phyloP scores from a whole-genome alignment of 305 asterid genomes.

The Ilex paraguariensis region DNA sequence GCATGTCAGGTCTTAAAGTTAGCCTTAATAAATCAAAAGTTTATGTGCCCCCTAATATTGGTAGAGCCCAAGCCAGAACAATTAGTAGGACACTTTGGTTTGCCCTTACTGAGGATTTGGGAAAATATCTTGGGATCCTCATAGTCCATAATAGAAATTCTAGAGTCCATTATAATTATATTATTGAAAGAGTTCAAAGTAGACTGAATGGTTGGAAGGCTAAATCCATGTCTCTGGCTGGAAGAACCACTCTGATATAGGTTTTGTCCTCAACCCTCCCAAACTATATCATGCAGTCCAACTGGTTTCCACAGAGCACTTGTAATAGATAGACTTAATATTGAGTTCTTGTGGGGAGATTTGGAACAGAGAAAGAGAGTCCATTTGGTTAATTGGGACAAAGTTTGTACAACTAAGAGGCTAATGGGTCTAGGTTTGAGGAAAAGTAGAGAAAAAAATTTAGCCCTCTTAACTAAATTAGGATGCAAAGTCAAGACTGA shows the following conservation, averaged over 20 bases:
- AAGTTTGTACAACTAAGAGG: not conserved
- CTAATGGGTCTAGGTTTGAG: not conserved
- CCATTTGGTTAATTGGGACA: not conserved
- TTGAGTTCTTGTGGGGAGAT: not conserved
- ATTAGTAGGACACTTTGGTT: not conserved
- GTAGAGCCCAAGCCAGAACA: not conserved
- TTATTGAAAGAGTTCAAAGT: not conserved
- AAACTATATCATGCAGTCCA: not conserved
- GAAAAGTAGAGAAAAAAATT: too few species aligned
- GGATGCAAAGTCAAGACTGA: not conserved
- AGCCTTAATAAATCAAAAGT: not conserved
- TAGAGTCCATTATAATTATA: not conserved
- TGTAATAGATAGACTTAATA: not conserved
- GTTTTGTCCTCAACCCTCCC: not conserved
- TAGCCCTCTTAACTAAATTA: too few species aligned
- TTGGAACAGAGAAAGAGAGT: not conserved
- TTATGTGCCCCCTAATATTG: not conserved
- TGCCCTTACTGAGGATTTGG: not conserved
- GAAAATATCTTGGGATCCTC: not conserved
- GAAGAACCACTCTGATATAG: not conserved
- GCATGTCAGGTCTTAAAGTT: not conserved
- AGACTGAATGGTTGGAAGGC: not conserved
- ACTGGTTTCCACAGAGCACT: not conserved
- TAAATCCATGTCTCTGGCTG: not conserved
- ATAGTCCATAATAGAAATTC: not conserved